phyloP scores from a whole-genome alignment of 352 stramenopile genomes.

The Globisporangium solare region DNA sequence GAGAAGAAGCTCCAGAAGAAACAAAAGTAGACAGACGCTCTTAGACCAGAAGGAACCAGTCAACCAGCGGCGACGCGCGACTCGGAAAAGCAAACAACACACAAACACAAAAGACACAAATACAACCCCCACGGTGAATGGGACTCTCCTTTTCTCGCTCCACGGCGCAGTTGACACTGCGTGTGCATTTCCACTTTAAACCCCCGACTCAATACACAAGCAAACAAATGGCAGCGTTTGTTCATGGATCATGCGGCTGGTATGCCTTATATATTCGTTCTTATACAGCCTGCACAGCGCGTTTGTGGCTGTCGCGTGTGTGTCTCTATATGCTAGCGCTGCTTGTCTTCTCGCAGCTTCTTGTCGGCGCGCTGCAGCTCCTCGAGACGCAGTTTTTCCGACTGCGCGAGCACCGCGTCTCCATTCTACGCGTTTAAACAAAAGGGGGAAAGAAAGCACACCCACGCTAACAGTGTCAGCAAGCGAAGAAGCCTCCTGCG shows the following conservation, averaged over 20 bases:
- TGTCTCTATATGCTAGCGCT: background rate
- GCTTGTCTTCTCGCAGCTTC: conserved; percentile 21
- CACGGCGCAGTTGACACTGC: no score
- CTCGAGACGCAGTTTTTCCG: conserved; percentile 65
- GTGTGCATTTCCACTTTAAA: no score
- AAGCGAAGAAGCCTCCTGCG: background rate
- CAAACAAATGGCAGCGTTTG: no score
- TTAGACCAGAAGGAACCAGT: background rate
- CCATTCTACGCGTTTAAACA: no score
- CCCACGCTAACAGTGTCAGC: background rate
- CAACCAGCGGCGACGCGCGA: background rate
- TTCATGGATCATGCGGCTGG: no score
- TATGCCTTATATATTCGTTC: no score
- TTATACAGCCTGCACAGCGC: no score
- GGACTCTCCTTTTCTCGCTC: conserved; percentile 1
- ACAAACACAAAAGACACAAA: no score
- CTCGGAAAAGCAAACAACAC: background rate
- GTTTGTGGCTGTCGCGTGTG: background rate
- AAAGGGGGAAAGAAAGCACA: no score
- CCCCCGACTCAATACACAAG: conserved; percentile 3
- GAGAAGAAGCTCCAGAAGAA: conserved; percentile 87
- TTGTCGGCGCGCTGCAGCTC: conserved; percentile 60
- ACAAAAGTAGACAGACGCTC: conserved; percentile 33
- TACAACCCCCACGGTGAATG: background rate
- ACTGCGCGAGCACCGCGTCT: conserved; percentile 51